Conservation (phyloP, 2,329 filamentous ascomycete species). For the Penicillium fuscoglaucum region DNA sequence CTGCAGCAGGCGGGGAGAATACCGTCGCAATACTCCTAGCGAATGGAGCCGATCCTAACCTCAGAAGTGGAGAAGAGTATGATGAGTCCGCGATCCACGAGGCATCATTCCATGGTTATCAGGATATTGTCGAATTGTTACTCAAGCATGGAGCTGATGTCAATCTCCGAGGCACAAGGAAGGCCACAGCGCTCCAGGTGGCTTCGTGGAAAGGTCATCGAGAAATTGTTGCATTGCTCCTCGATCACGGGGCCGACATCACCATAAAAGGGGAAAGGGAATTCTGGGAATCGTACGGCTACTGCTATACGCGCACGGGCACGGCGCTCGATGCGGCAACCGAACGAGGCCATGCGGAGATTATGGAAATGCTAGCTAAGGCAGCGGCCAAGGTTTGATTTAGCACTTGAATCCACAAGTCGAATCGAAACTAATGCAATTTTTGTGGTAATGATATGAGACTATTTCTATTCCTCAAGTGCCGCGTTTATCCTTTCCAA, state of each 20-base stretch:
- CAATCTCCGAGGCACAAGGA: neutral
- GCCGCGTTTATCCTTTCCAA: slow-evolving; percentile 32
- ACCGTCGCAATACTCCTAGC: neutral
- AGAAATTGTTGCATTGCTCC: neutral
- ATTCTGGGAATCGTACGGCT: too few species aligned
- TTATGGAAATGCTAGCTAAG: neutral
- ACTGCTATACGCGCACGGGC: too few species aligned
- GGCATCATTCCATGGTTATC: neutral
- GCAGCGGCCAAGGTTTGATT: neutral
- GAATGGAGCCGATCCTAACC: neutral
- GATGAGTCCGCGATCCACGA: neutral
- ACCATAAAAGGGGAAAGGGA: neutral
- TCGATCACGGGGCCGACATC: neutral
- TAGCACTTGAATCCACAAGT: neutral
- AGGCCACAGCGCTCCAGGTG: neutral
- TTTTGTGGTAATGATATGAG: neutral
- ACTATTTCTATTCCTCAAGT: slow-evolving; percentile 8
- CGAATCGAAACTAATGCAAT: neutral
- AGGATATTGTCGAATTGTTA: neutral
- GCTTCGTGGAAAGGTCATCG: neutral
- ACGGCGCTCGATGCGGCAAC: neutral
- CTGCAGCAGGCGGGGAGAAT: neutral
- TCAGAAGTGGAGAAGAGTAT: neutral
- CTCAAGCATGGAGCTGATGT: neutral
- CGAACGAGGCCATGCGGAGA: neutral